phyloP scores from a whole-genome alignment of 148 eudicot genomes.

The Amaranthus cruentus region DNA sequence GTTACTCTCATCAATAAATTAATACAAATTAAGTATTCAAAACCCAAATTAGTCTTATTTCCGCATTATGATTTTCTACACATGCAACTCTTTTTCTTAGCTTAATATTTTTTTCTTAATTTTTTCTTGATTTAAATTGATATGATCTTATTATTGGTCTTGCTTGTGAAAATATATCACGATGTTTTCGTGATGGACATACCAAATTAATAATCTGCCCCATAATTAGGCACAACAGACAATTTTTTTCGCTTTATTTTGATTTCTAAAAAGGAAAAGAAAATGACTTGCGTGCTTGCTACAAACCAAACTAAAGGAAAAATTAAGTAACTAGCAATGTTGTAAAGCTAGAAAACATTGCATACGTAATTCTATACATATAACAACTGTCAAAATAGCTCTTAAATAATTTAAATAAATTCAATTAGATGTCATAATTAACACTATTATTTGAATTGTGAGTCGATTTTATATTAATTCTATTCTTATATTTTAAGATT shows the following conservation, averaged over 20 bases:
- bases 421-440: too few species aligned
- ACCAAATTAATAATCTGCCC: constrained; percentile 15
- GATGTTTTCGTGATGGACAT: constrained; percentile 22
- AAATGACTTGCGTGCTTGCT: constrained; percentile 16
- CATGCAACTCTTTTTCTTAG: neutral
- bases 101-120: neutral
- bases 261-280: constrained; percentile 12
- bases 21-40: too few species aligned
- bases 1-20: too few species aligned
- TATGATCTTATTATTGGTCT: neutral
- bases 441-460: too few species aligned
- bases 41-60: too few species aligned
- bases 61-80: too few species aligned
- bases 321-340: neutral
- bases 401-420: too few species aligned
- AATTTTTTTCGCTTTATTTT: constrained; percentile 9
- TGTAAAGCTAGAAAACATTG: too few species aligned
- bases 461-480: too few species aligned
- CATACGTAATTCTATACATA: too few species aligned
- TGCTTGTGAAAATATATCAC: constrained; percentile 13
- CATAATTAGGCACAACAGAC: constrained; percentile 16
- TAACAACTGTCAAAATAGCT: too few species aligned
- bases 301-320: neutral
- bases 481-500: too few species aligned
- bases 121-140: neutral